These are phyloP conservation scores for Raphidocelis subcapitata DNA, from an alignment of 139 green algal genomes.

Conservation along the genomic window DNA sequence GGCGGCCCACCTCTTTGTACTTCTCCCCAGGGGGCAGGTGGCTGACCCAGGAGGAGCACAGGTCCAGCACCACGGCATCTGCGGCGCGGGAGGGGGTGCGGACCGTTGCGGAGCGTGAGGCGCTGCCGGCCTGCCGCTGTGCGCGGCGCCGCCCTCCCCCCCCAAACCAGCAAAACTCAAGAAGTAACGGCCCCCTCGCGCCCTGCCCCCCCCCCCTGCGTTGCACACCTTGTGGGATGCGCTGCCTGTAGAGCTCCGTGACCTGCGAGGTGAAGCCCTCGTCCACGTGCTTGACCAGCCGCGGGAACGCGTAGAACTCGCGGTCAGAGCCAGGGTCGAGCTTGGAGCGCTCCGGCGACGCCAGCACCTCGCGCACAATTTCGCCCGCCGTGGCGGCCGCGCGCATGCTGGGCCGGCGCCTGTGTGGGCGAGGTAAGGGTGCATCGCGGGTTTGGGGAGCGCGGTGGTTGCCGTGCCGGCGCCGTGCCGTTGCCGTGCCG, in stretches of 20 bases:
- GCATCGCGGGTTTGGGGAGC: no score
- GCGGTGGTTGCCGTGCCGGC: no score
- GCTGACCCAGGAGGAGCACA: constrained; percentile 75
- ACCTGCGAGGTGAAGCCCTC: constrained; percentile 75
- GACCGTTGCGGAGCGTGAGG: neutral
- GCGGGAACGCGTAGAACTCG: constrained; percentile 61
- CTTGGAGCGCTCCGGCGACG: constrained; percentile 48
- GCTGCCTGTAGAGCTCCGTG: constrained; percentile 80
- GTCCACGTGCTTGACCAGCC: constrained; percentile 74
- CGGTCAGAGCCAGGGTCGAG: constrained; percentile 57
- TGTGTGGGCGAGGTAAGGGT: no score
- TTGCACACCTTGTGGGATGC: constrained; percentile 46
- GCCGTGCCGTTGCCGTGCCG: no score
- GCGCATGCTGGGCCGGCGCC: neutral
- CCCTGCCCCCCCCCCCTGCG: no score
- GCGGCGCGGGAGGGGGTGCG: neutral
- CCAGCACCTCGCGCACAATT: constrained; percentile 45
- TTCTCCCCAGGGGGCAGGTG: constrained; percentile 73
- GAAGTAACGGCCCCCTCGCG: no score
- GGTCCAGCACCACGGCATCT: constrained; percentile 60
- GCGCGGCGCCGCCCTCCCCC: no score
- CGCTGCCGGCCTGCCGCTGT: no score
- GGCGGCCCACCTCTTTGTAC: constrained; percentile 51
- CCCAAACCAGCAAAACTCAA: no score
- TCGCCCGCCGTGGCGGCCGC: constrained; percentile 18